Evolutionary conservation across 2,329 filamentous ascomycete genomes (phyloP), one percentile per base, ranked within the genome.

Genomic region (Mollisiaceae sp.): DNA sequence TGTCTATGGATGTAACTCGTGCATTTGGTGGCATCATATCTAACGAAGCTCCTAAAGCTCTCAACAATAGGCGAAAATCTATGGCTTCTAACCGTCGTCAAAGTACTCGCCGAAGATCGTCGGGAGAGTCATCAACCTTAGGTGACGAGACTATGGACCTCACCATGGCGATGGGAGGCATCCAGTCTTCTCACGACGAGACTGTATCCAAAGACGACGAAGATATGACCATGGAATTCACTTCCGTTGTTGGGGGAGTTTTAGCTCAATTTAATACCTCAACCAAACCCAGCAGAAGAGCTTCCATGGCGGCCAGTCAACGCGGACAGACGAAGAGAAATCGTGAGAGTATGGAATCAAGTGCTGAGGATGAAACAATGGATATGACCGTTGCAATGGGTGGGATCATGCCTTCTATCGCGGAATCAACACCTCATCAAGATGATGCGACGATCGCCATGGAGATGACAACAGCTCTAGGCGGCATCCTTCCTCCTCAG

Each of bases 1-100:
- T 96, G 83, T 95, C 92, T 24, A 97, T 98, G 94, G 94, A 98
- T 72, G 92, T 97, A 8, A 97, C 94, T 1, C 88, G 87, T 62
- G 92, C 88, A 9, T 82, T 97, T 61, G 94, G 94, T 9, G 86
- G 89, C 2, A 97, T 98, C 62, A 78, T 97, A 22, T 65, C 71
- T 38, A 72, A 69, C 50, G 67, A 68, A 36, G 22, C 62, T 36
- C 60, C 60, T n/a, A 72, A 68, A 15, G 55, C 50, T 11, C 15
- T 67, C 24, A 18, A 35, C 27, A 66, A 68, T 65, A 75, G 72
- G 65, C 68, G 75, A 20, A 77, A 77, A 63, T 76, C 77, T 27
- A 67, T 75, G 32, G 59, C 70, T 20, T 55, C 72, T 6, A 68
- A 62, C 56, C 74, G 73, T 59, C 75, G 76, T 41, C 75, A 74